Percentiles rank a stretch among this genome's conserved stretches.
These are phyloP conservation scores for Thozetella sp. DNA, from an alignment of 495 filamentous ascomycete genomes.

Conservation along the genomic window DNA sequence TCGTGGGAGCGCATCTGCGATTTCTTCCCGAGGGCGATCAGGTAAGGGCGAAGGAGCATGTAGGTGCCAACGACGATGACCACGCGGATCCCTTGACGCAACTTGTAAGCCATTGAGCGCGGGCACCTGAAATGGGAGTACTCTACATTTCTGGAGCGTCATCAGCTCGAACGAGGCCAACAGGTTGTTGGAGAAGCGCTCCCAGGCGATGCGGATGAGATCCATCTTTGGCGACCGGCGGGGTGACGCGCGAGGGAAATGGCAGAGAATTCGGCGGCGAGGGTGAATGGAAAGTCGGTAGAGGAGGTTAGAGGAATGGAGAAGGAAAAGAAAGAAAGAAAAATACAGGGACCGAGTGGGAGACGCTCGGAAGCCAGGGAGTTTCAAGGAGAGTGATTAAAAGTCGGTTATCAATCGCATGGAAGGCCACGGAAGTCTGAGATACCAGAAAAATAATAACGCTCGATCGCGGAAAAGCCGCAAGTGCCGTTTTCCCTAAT, in stretches of 20 bases:
- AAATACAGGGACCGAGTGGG: too few species aligned
- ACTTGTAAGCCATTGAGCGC: neutral
- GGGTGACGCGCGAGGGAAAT: neutral
- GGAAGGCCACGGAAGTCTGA: neutral
- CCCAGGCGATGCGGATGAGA: neutral
- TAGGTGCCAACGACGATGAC: constrained; percentile 63
- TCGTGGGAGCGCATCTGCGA: constrained; percentile 48
- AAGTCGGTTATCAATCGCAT: neutral
- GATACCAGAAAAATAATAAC: neutral
- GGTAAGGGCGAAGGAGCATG: constrained; percentile 65
- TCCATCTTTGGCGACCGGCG: neutral
- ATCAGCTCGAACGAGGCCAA: neutral
- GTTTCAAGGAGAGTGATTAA: neutral
- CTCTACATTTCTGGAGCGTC: neutral
- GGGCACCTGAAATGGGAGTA: neutral
- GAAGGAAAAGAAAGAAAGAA: neutral
- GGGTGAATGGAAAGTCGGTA: neutral
- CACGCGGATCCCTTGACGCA: constrained; percentile 51
- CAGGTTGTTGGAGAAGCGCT: neutral
- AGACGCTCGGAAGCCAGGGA: too few species aligned
- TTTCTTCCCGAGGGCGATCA: constrained; percentile 49
- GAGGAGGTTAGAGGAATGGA: too few species aligned
- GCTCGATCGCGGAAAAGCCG: neutral
- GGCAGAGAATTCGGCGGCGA: neutral
- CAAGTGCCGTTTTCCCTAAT: neutral